A percentile compares a stretch with the other conserved stretches of the same genome.
phyloP scores from a whole-genome alignment of 228 moss, liverwort and hornwort genomes.

The Sphagnum magellanicum region DNA sequence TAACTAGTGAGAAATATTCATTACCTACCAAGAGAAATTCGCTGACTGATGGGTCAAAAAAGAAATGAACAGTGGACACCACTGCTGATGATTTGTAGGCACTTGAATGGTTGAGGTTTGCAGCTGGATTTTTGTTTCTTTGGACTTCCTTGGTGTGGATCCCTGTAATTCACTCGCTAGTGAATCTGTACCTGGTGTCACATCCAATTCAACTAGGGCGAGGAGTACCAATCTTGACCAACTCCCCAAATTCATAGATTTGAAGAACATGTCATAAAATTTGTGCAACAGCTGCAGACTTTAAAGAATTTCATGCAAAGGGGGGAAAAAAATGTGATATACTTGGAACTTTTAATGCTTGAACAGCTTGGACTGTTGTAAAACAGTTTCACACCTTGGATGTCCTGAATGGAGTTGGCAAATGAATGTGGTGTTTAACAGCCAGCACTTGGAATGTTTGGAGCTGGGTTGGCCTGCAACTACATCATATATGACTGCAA shows the following conservation, averaged over 20 bases:
- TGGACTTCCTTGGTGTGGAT: slow-evolving; percentile 53
- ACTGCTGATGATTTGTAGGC: not conserved
- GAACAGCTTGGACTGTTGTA: too few species aligned
- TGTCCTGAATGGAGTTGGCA: too few species aligned
- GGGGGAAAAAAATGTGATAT: too few species aligned
- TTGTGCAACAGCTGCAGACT: too few species aligned
- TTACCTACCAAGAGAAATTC: too few species aligned
- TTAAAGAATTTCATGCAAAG: too few species aligned
- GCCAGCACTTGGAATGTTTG: slow-evolving; percentile 40
- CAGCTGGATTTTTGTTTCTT: slow-evolving; percentile 57
- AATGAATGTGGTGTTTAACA: slow-evolving; percentile 3
- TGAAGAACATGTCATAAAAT: too few species aligned
- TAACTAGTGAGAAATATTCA: too few species aligned
- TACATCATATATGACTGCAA: slow-evolving; percentile 64
- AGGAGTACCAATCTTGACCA: slow-evolving; percentile 33
- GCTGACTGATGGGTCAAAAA: too few species aligned
- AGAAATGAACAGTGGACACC: too few species aligned
- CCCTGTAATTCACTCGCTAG: slow-evolving; percentile 50
- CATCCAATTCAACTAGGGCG: slow-evolving; percentile 59
- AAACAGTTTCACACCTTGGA: too few species aligned
- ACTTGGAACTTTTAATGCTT: too few species aligned
- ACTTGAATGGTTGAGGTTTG: slow-evolving; percentile 20
- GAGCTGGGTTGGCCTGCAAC: slow-evolving; percentile 42
- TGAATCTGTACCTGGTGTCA: slow-evolving; percentile 54
- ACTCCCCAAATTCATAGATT: not conserved